Conservation (phyloP, 2,329 filamentous ascomycete species). For the Alternaria incomplexa region DNA sequence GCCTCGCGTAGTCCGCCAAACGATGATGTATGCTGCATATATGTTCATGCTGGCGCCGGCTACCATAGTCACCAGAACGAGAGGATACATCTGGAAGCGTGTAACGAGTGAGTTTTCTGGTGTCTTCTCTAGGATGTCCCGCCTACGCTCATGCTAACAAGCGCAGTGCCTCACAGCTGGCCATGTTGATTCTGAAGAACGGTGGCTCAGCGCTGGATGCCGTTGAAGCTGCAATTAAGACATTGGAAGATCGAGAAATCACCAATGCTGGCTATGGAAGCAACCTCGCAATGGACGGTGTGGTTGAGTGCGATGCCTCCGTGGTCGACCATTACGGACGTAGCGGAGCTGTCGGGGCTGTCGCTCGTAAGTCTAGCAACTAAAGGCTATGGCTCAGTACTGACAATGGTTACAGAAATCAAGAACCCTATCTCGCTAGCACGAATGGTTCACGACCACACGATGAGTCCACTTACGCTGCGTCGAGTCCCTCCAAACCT, state of each 20-base stretch:
- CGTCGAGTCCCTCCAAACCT: slow-evolving; percentile 91
- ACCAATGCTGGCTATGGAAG: slow-evolving; percentile 97
- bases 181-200: slow-evolving; percentile 78
- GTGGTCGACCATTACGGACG: slow-evolving; percentile 89
- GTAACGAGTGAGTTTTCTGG: slow-evolving; percentile 73
- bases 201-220: slow-evolving; percentile 86
- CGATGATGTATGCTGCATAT: slow-evolving; percentile 74
- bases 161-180: slow-evolving; percentile 77
- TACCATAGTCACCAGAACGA: slow-evolving; percentile 92
- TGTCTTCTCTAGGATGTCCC: neutral
- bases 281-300: slow-evolving; percentile 87
- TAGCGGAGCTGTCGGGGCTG: slow-evolving; percentile 91
- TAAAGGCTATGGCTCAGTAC: slow-evolving; percentile 8
- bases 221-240: slow-evolving; percentile 84
- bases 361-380: slow-evolving; percentile 71
- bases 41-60: slow-evolving; percentile 93
- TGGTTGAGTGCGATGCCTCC: slow-evolving; percentile 93
- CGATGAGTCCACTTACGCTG: slow-evolving; percentile 77
- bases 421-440: slow-evolving; percentile 92
- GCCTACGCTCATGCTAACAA: neutral
- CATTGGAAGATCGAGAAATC: slow-evolving; percentile 91
- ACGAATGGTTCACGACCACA: slow-evolving; percentile 79
- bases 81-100: slow-evolving; percentile 80
- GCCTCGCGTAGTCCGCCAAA: slow-evolving; percentile 47
- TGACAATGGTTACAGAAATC: slow-evolving; percentile 66